Conservation (phyloP, 2,329 filamentous ascomycete genomes). For the Alternaria angustiovoidea region DNA sequence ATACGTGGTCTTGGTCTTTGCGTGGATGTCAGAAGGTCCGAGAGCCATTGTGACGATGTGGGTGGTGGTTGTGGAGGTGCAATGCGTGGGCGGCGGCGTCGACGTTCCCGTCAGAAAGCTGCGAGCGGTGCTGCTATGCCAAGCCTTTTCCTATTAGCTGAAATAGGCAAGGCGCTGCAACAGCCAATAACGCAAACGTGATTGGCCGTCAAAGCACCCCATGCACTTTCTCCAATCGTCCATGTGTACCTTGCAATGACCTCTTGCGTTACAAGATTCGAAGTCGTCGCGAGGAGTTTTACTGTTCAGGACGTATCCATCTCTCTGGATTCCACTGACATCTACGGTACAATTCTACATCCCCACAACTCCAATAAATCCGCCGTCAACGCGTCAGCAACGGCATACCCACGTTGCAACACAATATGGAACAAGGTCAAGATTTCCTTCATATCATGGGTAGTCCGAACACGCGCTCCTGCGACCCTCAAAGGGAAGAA, state of each 20-base stretch:
- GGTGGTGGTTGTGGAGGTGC: constrained; percentile 24
- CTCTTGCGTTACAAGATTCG: not conserved
- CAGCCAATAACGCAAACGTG: not conserved
- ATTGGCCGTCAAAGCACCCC: not conserved
- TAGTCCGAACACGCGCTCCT: constrained; percentile 29
- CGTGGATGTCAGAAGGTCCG: constrained; percentile 37
- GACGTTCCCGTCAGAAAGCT: constrained; percentile 27
- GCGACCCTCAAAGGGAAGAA: constrained; percentile 42
- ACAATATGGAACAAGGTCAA: constrained; percentile 21
- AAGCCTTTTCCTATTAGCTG: constrained; percentile 9
- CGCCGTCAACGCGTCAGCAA: constrained; percentile 23
- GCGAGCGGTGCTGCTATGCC: constrained; percentile 23
- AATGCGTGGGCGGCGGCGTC: constrained; percentile 29
- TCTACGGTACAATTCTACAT: not conserved
- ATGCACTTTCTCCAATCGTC: not conserved
- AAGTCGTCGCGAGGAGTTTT: not conserved
- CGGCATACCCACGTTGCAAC: constrained; percentile 26
- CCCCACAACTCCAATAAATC: constrained; percentile 29
- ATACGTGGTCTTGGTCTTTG: constrained; percentile 42
- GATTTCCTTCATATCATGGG: constrained; percentile 14
- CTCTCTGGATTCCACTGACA: not conserved
- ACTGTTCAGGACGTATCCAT: too few species aligned
- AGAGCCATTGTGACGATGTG: constrained; percentile 41
- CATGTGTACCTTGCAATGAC: too few species aligned
- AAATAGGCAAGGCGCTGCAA: constrained; percentile 3